These are phyloP conservation scores for Chaetomium globosum DNA, from an alignment of 2,329 filamentous ascomycete species.

Conservation along the genomic window DNA sequence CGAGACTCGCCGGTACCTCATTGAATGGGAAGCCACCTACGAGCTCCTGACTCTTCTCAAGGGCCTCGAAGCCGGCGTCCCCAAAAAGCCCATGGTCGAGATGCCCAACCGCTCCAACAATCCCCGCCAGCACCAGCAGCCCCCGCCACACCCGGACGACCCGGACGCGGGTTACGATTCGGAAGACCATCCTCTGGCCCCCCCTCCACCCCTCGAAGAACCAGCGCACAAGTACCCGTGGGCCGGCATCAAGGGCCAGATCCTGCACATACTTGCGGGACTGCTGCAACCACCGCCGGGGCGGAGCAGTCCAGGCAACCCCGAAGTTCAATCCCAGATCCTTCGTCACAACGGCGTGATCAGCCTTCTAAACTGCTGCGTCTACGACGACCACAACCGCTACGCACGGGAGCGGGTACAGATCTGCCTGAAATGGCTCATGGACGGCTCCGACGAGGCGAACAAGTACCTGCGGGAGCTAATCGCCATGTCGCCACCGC, in stretches of 20 bases:
- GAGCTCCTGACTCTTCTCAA: constrained; percentile 86
- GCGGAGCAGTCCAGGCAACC: constrained; percentile 63
- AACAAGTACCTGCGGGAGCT: constrained; percentile 70
- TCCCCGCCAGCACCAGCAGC: constrained; percentile 35
- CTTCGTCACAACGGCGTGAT: constrained; percentile 83
- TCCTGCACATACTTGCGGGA: constrained; percentile 85
- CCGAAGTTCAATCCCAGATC: constrained; percentile 84
- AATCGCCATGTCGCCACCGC: constrained; percentile 46
- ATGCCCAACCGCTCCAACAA: constrained; percentile 43
- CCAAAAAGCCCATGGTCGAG: constrained; percentile 72
- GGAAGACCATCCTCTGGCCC: constrained; percentile 49
- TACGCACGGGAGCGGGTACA: constrained; percentile 92
- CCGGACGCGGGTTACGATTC: constrained; percentile 38
- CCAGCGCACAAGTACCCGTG: constrained; percentile 66
- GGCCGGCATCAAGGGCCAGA: constrained; percentile 84
- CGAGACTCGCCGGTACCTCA: constrained; percentile 79
- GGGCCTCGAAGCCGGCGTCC: constrained; percentile 83
- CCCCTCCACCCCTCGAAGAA: constrained; percentile 60
- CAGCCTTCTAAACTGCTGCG: constrained; percentile 83
- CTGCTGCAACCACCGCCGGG: constrained; percentile 80
- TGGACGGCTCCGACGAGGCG: constrained; percentile 74
- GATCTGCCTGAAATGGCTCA: constrained; percentile 81
- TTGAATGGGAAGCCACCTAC: constrained; percentile 88
- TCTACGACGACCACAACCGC: constrained; percentile 89
- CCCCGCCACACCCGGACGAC: constrained; percentile 28